Base-by-base conservation (phyloP, 345 rosid genomes). In the Noccaea bulbosa region DNA sequence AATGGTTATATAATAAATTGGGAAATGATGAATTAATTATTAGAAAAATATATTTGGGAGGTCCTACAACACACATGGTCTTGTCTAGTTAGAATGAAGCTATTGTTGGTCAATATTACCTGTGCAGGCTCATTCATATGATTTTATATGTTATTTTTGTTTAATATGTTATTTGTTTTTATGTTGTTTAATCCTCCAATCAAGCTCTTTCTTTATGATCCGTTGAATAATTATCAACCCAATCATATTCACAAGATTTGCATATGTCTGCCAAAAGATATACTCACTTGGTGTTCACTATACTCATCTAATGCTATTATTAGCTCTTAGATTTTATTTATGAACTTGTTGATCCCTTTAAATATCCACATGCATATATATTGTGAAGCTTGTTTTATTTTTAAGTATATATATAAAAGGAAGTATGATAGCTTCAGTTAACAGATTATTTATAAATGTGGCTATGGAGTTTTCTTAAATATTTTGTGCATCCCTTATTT, bases 11-110 rank as follows among this genome's bases (percentile, higher is more conserved):
- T 85, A 85, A 82, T 81, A 77, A 76, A 81, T 78, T 75, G 44
- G 78, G 77, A 76, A 76, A 62, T 70, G 77, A 56, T 72, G 74
- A 76, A 75, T 69, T 38, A 27, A 48, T 62, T 69, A 55, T 62
- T 62, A 64, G 45, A 68, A 74, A 74, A 54, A 74, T 74, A 74
- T 74, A 52, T 74, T 71, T 71, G 74, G 53, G 61, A 79, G 96
- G 96, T 74, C 98, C 98, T 87, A 87, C 96, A 84, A 69, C 70
- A 76, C 96, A 86, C 84, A 80, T 89, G 98, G 83, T 82, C 77
- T 82, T 92, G 96, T 92, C 98, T 77, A 77, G 85, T 83, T 73
- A 84, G 85, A 85, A 81, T 81, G 85, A 68, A 69, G 70, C 73
- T 70, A 72, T 82, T 57, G 72, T 77, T 79, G 85, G 93, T 85